Evolutionary conservation across 805 yeast species (phyloP).

Genomic region (Kuraishia borneana): DNA sequence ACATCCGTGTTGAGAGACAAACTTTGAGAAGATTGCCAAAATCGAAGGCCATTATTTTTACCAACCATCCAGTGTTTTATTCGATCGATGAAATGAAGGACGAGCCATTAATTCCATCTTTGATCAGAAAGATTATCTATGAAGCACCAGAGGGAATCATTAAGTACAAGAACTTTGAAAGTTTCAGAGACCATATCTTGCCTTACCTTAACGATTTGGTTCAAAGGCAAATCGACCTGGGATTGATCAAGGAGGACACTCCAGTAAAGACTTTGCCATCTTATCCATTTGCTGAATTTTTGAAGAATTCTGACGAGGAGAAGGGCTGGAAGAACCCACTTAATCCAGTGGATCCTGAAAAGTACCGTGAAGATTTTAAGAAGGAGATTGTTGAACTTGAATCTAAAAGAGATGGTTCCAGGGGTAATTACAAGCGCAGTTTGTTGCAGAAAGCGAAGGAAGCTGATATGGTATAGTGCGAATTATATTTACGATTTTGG

Average conservation of each 20-base stretch:
- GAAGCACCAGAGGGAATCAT: slow-evolving; percentile 60
- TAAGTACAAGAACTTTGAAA: slow-evolving; percentile 51
- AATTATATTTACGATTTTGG: neutral
- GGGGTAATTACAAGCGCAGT: too few relatives aligned
- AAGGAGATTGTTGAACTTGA: slow-evolving; percentile 10
- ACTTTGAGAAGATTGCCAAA: slow-evolving; percentile 59
- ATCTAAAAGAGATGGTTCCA: neutral
- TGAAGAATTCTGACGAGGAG: slow-evolving; percentile 22
- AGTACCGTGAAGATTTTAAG: slow-evolving; percentile 12
- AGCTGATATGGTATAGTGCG: neutral
- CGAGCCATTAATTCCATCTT: slow-evolving; percentile 64
- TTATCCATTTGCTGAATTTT: slow-evolving; percentile 55
- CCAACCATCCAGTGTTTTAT: slow-evolving; percentile 72
- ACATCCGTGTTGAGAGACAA: slow-evolving; percentile 65
- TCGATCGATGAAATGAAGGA: slow-evolving; percentile 74
- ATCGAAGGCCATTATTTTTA: slow-evolving; percentile 54
- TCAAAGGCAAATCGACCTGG: slow-evolving; percentile 44
- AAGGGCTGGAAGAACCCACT: slow-evolving; percentile 31
- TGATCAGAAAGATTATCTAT: slow-evolving; percentile 46
- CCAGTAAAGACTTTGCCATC: slow-evolving; percentile 47
- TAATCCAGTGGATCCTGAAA: slow-evolving; percentile 5
- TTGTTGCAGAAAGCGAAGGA: too few relatives aligned
- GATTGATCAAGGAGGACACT: slow-evolving; percentile 41
- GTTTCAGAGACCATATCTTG: slow-evolving; percentile 46
- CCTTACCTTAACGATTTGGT: slow-evolving; percentile 48